phyloP scores from a whole-genome alignment of 371 early-diverging fungal species.

The Saksenaea vasiformis region DNA sequence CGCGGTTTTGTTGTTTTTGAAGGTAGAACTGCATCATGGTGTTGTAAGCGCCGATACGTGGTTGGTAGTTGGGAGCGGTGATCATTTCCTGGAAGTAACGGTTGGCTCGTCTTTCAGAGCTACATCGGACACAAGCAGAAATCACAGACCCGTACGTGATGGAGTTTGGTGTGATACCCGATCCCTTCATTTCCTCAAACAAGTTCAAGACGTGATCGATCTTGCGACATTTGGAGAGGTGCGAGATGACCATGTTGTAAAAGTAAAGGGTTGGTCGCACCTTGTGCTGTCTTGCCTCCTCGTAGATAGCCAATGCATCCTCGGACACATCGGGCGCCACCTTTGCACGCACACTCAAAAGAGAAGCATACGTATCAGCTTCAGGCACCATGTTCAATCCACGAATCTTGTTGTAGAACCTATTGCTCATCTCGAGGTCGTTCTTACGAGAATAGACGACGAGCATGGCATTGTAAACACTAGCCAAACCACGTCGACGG shows the following conservation, averaged over 20 bases:
- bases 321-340: slow-evolving; percentile 56
- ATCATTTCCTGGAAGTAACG: slow-evolving; percentile 57
- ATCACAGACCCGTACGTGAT: slow-evolving; percentile 65
- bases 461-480: slow-evolving; percentile 55
- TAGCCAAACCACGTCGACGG: slow-evolving; percentile 18
- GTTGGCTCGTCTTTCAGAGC: slow-evolving; percentile 52
- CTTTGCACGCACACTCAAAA: slow-evolving; percentile 48
- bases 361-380: slow-evolving; percentile 52
- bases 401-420: slow-evolving; percentile 53
- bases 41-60: slow-evolving; percentile 62
- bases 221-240: slow-evolving; percentile 60
- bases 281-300: slow-evolving; percentile 55
- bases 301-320: slow-evolving; percentile 56
- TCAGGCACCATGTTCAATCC: slow-evolving; percentile 30
- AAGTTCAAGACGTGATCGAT: slow-evolving; percentile 50
- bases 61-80: slow-evolving; percentile 43
- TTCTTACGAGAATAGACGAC: slow-evolving; percentile 52
- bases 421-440: slow-evolving; percentile 42
- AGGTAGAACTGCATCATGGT: slow-evolving; percentile 68
- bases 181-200: slow-evolving; percentile 58
- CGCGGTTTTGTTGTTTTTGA: slow-evolving; percentile 56
- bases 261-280: slow-evolving; percentile 62
- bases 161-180: slow-evolving; percentile 53
- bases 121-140: slow-evolving; percentile 59
- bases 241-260: slow-evolving; percentile 65